These are phyloP conservation scores for Candida anutae DNA, from an alignment of 1,139 yeast genomes.

Conservation along the genomic window DNA sequence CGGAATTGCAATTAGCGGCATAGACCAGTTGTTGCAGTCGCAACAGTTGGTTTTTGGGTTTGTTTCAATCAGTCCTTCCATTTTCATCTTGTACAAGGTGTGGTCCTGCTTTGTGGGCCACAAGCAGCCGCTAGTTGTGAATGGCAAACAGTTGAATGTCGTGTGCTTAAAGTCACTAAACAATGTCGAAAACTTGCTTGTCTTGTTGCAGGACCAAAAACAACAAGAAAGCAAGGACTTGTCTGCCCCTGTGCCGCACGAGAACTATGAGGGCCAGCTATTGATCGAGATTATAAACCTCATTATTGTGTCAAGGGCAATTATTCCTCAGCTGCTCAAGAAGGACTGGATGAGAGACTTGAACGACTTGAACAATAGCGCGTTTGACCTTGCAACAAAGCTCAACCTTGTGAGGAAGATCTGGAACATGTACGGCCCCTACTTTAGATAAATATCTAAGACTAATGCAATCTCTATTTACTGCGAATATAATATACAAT, in stretches of 20 bases:
- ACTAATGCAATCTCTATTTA: background rate
- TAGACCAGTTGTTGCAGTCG: conserved; percentile 79
- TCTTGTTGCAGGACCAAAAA: conserved; percentile 12
- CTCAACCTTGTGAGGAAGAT: conserved; percentile 42
- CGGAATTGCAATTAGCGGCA: conserved; percentile 81
- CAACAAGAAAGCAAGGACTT: conserved; percentile 2
- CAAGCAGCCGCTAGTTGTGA: conserved; percentile 32
- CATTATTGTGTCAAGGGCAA: conserved; percentile 35
- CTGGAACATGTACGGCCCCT: conserved; percentile 46
- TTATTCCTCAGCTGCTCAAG: conserved; percentile 41
- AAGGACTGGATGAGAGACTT: conserved; percentile 51
- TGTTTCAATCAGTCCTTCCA: conserved; percentile 80
- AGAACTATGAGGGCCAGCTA: conserved; percentile 39
- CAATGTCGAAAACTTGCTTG: conserved; percentile 48
- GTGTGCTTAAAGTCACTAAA: conserved; percentile 48
- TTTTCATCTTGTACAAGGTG: conserved; percentile 46
- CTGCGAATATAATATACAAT: no score
- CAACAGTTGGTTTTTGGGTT: conserved; percentile 91
- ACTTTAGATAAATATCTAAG: conserved; percentile 17
- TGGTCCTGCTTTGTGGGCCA: conserved; percentile 19
- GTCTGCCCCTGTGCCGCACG: conserved; percentile 11
- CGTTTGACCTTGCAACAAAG: conserved; percentile 21
- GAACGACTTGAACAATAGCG: conserved; percentile 39
- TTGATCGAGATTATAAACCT: conserved; percentile 52
- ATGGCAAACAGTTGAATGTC: conserved; percentile 32